Base-by-base conservation (phyloP, 2,329 filamentous ascomycete species). In the Fusarium caatingaense region DNA sequence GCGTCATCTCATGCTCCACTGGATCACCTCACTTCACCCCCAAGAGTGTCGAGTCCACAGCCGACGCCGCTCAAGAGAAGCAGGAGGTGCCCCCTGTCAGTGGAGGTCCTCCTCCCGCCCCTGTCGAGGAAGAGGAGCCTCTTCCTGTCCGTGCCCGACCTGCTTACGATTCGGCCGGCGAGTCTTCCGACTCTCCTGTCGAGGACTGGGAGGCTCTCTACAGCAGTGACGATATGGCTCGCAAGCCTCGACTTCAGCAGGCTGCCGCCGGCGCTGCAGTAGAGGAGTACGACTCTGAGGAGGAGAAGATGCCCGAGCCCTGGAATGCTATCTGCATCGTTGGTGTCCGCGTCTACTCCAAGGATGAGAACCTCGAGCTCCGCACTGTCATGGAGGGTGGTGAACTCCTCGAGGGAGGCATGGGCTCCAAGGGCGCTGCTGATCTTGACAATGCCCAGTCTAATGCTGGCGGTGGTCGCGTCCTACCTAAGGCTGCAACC, bases 301-400 rank as follows among this genome's bases (percentile, higher is more conserved):
- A 88, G 60, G 86, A 89, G 72, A 86, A 85, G 64, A 80, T 83
- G 72, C 77, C 84, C 1, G 84, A 87, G 25, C 85, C 87, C 2
- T 91, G 89, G 88, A 90, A 90, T 74, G 88, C 88, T 6, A 83
- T 90, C 47, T 86, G 84, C 55, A 85, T 90, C 20, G 84, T 91
- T 0, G 88, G 89, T 0, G 79, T 91, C 54, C 84, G 87, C 7
- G 85, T 91, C 8, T 91, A 90, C 76, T 86, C 85, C 73, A 88
- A 86, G 76, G 86, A 90, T 73, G 82, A 84, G 46, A 78, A 81
- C 32, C 79, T 89, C 5, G 83, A 87, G 76, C 77, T 88, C n/a
- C 81, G 82, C 40, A 83, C 87, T 15, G 85, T 88, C 21, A 83
- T 88, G 78, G 86, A 88, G 73, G 86, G 85, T 41, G 86, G 85